These are phyloP conservation scores for Zasmidium citrigriseum DNA, from an alignment of 2,329 filamentous ascomycete genomes.

Conservation along the genomic window DNA sequence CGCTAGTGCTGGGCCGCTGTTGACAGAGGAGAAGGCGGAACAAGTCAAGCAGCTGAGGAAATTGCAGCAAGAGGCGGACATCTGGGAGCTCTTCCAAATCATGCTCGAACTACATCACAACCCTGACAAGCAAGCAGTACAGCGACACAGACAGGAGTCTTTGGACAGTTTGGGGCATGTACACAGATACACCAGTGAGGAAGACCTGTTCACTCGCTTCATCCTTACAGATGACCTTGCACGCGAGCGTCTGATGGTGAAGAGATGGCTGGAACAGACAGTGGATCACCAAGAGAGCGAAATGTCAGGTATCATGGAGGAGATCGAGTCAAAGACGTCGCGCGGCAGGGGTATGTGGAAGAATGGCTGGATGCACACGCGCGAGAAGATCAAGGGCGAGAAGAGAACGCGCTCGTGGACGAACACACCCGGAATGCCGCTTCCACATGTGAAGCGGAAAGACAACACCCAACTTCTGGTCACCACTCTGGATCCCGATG, in stretches of 20 bases:
- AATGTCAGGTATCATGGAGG: conserved; percentile 73
- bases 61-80: conserved; percentile 82
- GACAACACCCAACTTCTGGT: conserved; percentile 67
- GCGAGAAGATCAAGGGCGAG: conserved; percentile 82
- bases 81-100: conserved; percentile 82
- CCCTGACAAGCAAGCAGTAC: conserved; percentile 37
- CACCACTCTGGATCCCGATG: conserved; percentile 90
- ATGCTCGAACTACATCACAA: conserved; percentile 68
- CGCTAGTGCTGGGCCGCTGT: conserved; percentile 2
- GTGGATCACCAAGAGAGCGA: conserved; percentile 68
- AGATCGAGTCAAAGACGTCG: conserved; percentile 67
- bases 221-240: conserved; percentile 71
- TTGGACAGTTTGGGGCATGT: conserved; percentile 35
- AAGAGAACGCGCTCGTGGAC: conserved; percentile 70
- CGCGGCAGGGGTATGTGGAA: conserved; percentile 75
- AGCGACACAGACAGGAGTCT: conserved; percentile 35
- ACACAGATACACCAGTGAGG: conserved; percentile 59
- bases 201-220: conserved; percentile 72
- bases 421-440: conserved; percentile 52
- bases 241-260: conserved; percentile 73
- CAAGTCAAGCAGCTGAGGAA: conserved; percentile 57
- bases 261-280: conserved; percentile 83
- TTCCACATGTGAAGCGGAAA: conserved; percentile 43
- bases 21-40: conserved; percentile 31
- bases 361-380: conserved; percentile 90